Conservation (phyloP, 129 eudicot genomes). For the Artemisia annua region DNA sequence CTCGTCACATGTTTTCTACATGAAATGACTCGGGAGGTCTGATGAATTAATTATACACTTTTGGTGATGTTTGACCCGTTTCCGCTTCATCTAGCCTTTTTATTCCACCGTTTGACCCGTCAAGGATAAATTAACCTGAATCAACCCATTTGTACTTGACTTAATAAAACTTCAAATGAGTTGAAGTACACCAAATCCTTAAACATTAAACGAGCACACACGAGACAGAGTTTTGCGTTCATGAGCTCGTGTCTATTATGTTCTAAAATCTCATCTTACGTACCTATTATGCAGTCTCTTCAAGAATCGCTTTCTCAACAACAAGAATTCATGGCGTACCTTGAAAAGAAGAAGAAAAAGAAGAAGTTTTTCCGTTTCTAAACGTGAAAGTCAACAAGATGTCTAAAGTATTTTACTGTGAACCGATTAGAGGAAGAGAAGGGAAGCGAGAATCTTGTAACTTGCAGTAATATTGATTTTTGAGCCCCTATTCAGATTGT, state of each 20-base stretch:
- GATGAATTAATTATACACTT: too few relatives aligned
- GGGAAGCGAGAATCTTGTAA: conserved; percentile 13
- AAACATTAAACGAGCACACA: background rate
- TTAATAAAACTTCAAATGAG: background rate
- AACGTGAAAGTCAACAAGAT: conserved; percentile 10
- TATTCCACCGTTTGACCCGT: too few relatives aligned
- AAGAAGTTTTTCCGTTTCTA: conserved; percentile 66
- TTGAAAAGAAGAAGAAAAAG: conserved; percentile 85
- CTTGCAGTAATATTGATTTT: conserved; percentile 28
- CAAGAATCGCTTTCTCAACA: conserved; percentile 65
- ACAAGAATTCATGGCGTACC: conserved; percentile 58
- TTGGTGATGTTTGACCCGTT: too few relatives aligned
- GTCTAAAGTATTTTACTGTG: background rate
- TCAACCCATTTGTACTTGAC: background rate
- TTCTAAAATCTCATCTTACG: background rate
- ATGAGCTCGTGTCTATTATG: background rate
- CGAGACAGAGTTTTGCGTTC: background rate
- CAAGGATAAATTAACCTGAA: too few relatives aligned
- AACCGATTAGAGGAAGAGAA: conserved; percentile 23
- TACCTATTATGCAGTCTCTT: conserved; percentile 44
- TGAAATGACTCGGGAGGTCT: too few relatives aligned
- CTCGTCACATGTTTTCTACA: too few relatives aligned
- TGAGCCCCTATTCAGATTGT: conserved; percentile 21
- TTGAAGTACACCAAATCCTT: background rate
- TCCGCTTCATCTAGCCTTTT: too few relatives aligned